Percentiles rank a stretch among this genome's conserved stretches.
These are phyloP conservation scores for Stachybotrys echinatus DNA, from an alignment of 2,329 filamentous ascomycete species.

Conservation along the genomic window DNA sequence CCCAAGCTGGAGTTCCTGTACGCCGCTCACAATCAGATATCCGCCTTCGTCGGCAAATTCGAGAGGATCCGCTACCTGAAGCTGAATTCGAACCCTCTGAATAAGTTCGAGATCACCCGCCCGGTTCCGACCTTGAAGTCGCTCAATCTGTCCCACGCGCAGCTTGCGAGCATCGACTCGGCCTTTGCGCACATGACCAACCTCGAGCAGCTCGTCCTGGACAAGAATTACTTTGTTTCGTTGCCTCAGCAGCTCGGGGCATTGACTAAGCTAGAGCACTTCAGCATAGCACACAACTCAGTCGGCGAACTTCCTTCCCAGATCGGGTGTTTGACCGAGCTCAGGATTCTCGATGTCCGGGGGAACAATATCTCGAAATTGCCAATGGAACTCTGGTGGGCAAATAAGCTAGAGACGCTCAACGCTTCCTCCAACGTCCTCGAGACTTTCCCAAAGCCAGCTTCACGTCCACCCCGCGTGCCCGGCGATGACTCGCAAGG, in stretches of 20 bases:
- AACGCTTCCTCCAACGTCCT: conserved; percentile 96
- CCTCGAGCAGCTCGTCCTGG: conserved; percentile 80
- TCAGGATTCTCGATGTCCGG: conserved; percentile 80
- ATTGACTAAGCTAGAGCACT: conserved; percentile 76
- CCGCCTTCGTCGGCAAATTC: conserved; percentile 86
- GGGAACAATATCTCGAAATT: conserved; percentile 90
- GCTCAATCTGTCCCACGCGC: conserved; percentile 85
- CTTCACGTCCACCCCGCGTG: conserved; percentile 61
- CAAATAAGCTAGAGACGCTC: conserved; percentile 80
- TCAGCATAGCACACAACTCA: conserved; percentile 91
- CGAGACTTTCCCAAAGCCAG: conserved; percentile 82
- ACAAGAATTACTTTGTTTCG: conserved; percentile 94
- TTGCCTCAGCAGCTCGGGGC: conserved; percentile 81
- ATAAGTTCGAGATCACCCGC: conserved; percentile 78
- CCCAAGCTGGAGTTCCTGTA: conserved; percentile 84
- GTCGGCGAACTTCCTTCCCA: conserved; percentile 79
- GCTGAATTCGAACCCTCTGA: conserved; percentile 92
- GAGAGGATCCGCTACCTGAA: conserved; percentile 76
- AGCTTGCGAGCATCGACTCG: conserved; percentile 84
- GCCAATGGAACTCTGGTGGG: conserved; percentile 94
- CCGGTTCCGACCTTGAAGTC: conserved; percentile 77
- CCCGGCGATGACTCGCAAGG: conserved; percentile 42
- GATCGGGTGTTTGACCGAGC: conserved; percentile 79
- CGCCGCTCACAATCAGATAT: conserved; percentile 88
- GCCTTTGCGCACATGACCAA: conserved; percentile 85